Percentiles rank a stretch among this genome's conserved stretches.
These are phyloP conservation scores for Pharus latifolius DNA, from an alignment of 176 grass and related monocot genomes.

Conservation along the genomic window DNA sequence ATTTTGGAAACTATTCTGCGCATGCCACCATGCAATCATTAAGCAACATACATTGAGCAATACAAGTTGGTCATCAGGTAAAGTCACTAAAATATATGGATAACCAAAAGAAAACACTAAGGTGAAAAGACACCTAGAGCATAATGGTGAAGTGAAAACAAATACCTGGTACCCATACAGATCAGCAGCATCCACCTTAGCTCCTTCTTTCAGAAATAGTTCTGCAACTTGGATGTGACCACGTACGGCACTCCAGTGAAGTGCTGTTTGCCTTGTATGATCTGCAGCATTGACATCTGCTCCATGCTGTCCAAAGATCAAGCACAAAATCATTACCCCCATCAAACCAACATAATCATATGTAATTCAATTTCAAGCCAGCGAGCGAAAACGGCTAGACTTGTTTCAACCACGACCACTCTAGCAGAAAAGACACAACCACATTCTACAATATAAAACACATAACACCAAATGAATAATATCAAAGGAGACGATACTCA, in stretches of 20 bases:
- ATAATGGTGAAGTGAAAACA: conserved; percentile 1
- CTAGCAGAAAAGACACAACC: background rate
- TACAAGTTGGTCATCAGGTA: background rate
- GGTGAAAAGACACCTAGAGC: background rate
- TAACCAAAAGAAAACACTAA: background rate
- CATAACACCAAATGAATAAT: background rate
- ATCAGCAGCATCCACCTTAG: conserved; percentile 75
- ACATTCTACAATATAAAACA: background rate
- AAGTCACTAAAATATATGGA: background rate
- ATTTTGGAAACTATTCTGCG: background rate
- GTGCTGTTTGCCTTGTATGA: conserved; percentile 81
- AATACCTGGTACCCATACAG: conserved; percentile 85
- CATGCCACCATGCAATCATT: background rate
- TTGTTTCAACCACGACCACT: background rate
- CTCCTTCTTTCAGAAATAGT: conserved; percentile 86
- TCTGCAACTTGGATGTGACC: conserved; percentile 87
- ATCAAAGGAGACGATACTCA: background rate
- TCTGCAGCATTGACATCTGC: conserved; percentile 77
- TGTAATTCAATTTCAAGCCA: too few relatives aligned
- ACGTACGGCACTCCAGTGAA: conserved; percentile 92
- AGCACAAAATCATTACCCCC: background rate
- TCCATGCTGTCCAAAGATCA: conserved; percentile 64
- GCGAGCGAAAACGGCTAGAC: background rate
- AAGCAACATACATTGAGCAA: background rate
- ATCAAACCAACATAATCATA: conserved; percentile 12